These are phyloP conservation scores for Rhinocladiella similis DNA, from an alignment of 2,329 filamentous ascomycete genomes.

Conservation along the genomic window DNA sequence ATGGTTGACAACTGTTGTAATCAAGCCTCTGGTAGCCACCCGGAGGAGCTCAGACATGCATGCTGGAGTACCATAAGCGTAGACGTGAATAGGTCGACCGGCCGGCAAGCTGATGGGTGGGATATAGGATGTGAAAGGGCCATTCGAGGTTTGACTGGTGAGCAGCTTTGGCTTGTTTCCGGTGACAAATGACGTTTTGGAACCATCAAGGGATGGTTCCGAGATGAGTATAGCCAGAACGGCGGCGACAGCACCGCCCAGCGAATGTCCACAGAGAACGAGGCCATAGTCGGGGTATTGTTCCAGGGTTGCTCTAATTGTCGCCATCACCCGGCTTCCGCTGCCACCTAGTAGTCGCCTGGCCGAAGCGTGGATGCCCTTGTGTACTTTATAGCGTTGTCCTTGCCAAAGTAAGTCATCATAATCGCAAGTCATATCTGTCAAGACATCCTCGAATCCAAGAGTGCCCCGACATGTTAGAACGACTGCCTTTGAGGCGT, in stretches of 20 bases:
- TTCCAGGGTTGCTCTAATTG: slow-evolving; percentile 64
- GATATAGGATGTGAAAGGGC: slow-evolving; percentile 32
- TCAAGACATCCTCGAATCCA: slow-evolving; percentile 72
- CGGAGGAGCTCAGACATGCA: slow-evolving; percentile 71
- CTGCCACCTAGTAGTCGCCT: slow-evolving; percentile 62
- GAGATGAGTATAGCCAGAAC: slow-evolving; percentile 71
- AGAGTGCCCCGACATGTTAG: slow-evolving; percentile 71
- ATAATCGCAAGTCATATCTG: slow-evolving; percentile 74
- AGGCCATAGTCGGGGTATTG: slow-evolving; percentile 70
- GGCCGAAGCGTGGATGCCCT: slow-evolving; percentile 72
- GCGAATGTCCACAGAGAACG: slow-evolving; percentile 68
- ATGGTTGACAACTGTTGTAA: slow-evolving; percentile 73
- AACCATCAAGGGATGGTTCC: slow-evolving; percentile 51
- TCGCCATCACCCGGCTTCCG: slow-evolving; percentile 66
- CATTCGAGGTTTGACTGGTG: slow-evolving; percentile 23
- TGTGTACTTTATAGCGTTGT: slow-evolving; percentile 68
- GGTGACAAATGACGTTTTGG: slow-evolving; percentile 61
- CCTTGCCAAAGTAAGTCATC: slow-evolving; percentile 66
- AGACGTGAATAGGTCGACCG: slow-evolving; percentile 73
- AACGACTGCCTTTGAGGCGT: slow-evolving; percentile 70
- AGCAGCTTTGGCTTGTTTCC: slow-evolving; percentile 49
- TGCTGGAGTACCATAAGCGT: slow-evolving; percentile 73
- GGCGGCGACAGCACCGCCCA: slow-evolving; percentile 69
- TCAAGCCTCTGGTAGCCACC: slow-evolving; percentile 68
- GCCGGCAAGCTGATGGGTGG: slow-evolving; percentile 58